Evolutionary conservation across 495 filamentous ascomycete genomes (phyloP), one percentile per base, ranked within the genome.

Genomic region (Parathielavia appendiculata): DNA sequence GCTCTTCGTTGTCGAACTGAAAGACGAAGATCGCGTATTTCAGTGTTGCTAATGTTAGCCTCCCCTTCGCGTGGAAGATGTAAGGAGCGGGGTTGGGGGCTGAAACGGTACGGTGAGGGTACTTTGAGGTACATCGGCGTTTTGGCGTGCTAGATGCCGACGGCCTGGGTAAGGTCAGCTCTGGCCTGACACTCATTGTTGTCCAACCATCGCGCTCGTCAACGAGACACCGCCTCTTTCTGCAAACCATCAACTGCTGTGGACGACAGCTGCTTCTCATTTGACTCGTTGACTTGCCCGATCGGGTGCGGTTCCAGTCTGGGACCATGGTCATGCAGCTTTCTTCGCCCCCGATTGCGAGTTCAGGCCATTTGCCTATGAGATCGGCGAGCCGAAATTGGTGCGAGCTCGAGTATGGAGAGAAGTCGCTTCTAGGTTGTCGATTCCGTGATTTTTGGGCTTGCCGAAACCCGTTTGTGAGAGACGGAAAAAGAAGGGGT

Each of bases 61-160:
- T n/a, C n/a, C n/a, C 35, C 35, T 32, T 49, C 26, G 30, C 32
- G 46, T 49, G 20, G 46, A 22, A 14, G 46, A 43, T 19, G 46
- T 6, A 9, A 7, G 46, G 22, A 32, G n/a, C 1, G 13, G 14
- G 45, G n/a, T 12, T 11, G 23, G 23, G 16, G 8, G 51, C 22
- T 8, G 32, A 38, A 35, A 35, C 32, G 53, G 53, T 56, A 44
- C 39, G 52, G 40, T 13, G 32, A 30, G 39, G 53, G 41, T 56
- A 56, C 53, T 23, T 56, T 30, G 43, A 32, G 16, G 43, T 56
- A 56, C 53, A 38, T 56, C 53, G 53, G 53, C 30, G 17, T 56
- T 56, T 26, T 26, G 22, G 19, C 38, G n/a, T 4, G 41, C 30
- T n/a, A 54, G 38, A 38, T 47, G 53, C 53, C 53, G 53, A 56